These are phyloP conservation scores for Neocallimastix lanati DNA, from an alignment of 192 early-diverging fungal species.

Conservation along the genomic window DNA sequence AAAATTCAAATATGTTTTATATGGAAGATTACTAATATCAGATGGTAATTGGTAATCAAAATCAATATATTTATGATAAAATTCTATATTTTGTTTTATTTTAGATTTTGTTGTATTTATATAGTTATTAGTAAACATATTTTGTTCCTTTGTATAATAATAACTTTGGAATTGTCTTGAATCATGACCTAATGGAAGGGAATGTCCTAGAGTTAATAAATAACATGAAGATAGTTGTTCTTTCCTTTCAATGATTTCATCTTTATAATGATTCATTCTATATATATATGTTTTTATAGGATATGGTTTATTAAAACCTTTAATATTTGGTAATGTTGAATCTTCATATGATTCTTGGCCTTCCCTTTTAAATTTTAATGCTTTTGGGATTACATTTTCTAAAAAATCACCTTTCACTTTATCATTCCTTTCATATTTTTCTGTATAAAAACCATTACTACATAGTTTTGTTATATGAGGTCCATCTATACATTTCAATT, in stretches of 20 bases:
- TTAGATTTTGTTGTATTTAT: not conserved
- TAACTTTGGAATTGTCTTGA: not conserved
- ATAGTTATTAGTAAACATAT: not conserved
- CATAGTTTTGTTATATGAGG: not conserved
- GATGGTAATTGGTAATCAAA: not conserved
- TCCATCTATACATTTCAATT: not conserved
- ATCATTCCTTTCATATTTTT: not conserved
- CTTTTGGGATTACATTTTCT: not conserved
- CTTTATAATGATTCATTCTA: not conserved
- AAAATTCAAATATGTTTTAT: not conserved
- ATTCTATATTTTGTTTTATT: not conserved
- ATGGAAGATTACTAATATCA: not conserved
- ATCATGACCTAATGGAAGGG: not conserved
- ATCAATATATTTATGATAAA: not conserved
- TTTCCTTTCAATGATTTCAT: not conserved
- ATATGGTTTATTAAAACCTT: not conserved
- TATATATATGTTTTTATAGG: not conserved
- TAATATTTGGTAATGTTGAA: not conserved
- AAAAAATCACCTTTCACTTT: not conserved
- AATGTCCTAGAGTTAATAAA: not conserved
- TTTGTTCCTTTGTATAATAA: not conserved
- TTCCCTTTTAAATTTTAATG: not conserved
- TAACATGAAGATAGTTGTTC: not conserved
- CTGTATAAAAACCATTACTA: not conserved
- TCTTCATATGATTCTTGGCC: not conserved